Conservation (phyloP, 108 stramenopile species). For the Aurantiochytrium sp. region DNA sequence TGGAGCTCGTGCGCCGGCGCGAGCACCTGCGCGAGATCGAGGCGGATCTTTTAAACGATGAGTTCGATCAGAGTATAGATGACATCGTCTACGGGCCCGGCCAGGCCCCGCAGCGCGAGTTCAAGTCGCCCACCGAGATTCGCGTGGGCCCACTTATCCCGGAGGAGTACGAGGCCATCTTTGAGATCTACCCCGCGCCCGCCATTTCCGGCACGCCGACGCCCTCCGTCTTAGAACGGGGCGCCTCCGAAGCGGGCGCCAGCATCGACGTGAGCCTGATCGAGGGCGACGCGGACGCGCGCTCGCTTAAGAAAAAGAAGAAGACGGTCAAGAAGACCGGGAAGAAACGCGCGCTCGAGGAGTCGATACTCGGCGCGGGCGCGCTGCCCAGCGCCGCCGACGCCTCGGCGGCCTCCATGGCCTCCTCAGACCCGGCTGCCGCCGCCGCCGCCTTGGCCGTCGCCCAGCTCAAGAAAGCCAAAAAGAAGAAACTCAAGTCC, state of each 20-base stretch:
- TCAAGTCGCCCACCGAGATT: neutral
- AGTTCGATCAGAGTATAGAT: neutral
- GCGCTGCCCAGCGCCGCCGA: neutral
- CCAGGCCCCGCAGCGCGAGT: neutral
- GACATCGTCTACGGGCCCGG: neutral
- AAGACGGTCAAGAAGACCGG: neutral
- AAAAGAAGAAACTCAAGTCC: neutral
- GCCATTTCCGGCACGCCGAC: neutral
- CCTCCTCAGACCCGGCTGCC: neutral
- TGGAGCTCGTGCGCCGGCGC: neutral
- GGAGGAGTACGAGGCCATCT: conserved; percentile 6
- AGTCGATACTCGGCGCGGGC: neutral
- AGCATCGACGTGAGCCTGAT: neutral
- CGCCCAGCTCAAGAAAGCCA: too few species aligned
- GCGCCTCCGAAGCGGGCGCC: neutral
- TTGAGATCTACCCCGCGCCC: neutral
- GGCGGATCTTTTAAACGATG: neutral
- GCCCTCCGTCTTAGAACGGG: neutral
- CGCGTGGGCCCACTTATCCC: neutral
- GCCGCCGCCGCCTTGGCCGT: neutral
- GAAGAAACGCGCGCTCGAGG: neutral
- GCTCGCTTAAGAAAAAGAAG: conserved; percentile 20
- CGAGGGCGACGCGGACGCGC: neutral
- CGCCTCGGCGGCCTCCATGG: neutral
- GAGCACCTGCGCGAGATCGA: conserved; percentile 10